Percentiles rank a stretch among this genome's conserved stretches.
Evolutionary conservation across 2,329 filamentous ascomycete species (phyloP).

Genomic region (Epichloe festucae): DNA sequence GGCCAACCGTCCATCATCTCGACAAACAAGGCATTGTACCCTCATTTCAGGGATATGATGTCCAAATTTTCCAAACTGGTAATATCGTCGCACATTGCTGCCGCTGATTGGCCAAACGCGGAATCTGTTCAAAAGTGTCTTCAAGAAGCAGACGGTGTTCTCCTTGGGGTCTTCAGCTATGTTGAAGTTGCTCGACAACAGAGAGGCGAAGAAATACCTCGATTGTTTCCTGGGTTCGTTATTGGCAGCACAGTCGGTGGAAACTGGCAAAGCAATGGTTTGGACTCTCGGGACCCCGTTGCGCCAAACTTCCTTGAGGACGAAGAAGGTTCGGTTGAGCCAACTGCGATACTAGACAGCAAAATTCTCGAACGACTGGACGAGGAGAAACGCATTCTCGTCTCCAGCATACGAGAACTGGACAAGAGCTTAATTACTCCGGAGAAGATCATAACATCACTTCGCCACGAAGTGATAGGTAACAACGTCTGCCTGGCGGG

Average conservation of each 20-base stretch:
- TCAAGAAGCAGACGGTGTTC: slow-evolving; percentile 92
- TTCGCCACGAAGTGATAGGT: slow-evolving; percentile 66
- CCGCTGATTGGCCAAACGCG: slow-evolving; percentile 86
- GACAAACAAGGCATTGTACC: slow-evolving; percentile 92
- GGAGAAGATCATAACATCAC: slow-evolving; percentile 70
- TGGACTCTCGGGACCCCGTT: slow-evolving; percentile 53
- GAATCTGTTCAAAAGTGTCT: slow-evolving; percentile 92
- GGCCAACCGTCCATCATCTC: slow-evolving; percentile 99
- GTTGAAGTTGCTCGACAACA: slow-evolving; percentile 92
- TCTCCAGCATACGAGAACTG: slow-evolving; percentile 73
- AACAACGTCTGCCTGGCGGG: slow-evolving; percentile 72
- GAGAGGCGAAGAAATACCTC: slow-evolving; percentile 80
- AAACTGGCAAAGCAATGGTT: slow-evolving; percentile 69
- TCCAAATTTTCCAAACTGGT: slow-evolving; percentile 99
- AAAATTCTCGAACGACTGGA: slow-evolving; percentile 73
- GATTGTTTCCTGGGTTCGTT: slow-evolving; percentile 88
- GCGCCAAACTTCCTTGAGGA: slow-evolving; percentile 80
- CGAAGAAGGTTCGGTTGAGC: slow-evolving; percentile 59
- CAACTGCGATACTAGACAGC: slow-evolving; percentile 60
- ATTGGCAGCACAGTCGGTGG: slow-evolving; percentile 73
- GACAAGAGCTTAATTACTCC: slow-evolving; percentile 69
- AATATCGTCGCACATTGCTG: slow-evolving; percentile 92
- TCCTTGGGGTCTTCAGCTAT: slow-evolving; percentile 89
- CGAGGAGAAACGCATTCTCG: slow-evolving; percentile 70
- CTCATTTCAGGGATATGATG: slow-evolving; percentile 98